Base-by-base conservation (phyloP, 2,329 filamentous ascomycete species). In the Thielaviopsis musarum region DNA sequence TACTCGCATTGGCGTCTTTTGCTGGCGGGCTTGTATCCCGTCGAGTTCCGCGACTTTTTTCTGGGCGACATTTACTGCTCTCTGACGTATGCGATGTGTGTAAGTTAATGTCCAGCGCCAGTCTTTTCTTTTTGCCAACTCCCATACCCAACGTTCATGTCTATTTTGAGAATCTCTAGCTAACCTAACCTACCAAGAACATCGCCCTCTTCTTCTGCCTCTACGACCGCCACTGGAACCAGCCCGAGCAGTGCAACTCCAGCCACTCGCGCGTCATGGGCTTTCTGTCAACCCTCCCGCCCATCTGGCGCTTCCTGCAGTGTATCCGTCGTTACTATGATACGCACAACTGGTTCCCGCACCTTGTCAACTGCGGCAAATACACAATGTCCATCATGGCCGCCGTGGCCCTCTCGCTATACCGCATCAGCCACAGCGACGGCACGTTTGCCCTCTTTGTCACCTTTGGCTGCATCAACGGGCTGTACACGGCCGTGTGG, bases 11-110 rank as follows among this genome's bases (percentile, higher is more conserved):
- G 91, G 80, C 87, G 93, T 62, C 76, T 97, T 19, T 73, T 94
- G 58, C 78, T 91, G 55, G 88, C 91, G 15, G 91, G 91, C 3
- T 69, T 95, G 21, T 96, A 94, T 67, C 89, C 89, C 1, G 93
- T 98, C 56, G 91, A 97, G 69, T 98, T 97, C 69, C 82, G 91
- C 61, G 93, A 98, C 71, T 97, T 98, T 73, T 97, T 96, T 71
- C 78, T 97, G 0, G 93, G 93, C 57, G 93, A 98, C 69, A 96
- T 97, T 77, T 95, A 95, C 70, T 97, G 91, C 71, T 97, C 93
- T 2, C 76, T 95, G 59, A 95, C 91, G 5, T 98, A 98, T 70
- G 80, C 85, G 17, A 88, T 56, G n/a, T 64, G 61, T 28, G 61
- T 63, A 55, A 55, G 61, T 61, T 63, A 22, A 61, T 34, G 1